Base-by-base conservation (phyloP, 116 monocot genomes). In the Cymodocea nodosa region DNA sequence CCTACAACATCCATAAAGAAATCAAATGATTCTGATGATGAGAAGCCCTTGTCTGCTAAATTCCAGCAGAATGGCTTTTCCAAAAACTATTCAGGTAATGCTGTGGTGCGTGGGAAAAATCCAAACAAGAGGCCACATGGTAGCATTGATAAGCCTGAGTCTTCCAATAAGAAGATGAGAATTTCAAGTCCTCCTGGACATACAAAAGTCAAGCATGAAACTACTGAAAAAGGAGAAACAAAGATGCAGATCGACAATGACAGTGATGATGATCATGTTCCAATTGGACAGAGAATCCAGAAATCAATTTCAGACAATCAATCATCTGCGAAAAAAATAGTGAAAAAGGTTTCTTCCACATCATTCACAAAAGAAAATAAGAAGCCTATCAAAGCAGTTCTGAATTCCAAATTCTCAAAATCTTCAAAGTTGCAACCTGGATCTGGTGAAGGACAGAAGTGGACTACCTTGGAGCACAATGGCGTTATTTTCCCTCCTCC, bases 401-500 rank as follows among this genome's bases (percentile, higher is more conserved):
- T 82, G 53, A 71, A 81, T 69, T 76, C 83, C 14, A 86, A 83
- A 62, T 78, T 65, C 63, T 82, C 82, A 16, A 92, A 85, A 62
- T 81, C 89, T 52, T 67, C 71, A 55, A 86, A 77, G 68, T 67
- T 82, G n/a, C 89, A 86, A 55, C 99, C 99, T 84, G 99, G 99
- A 52, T 92, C 92, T 64, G 99, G 92, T 74, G 99, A 84, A 30
- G 99, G 99, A 4, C 70, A 81, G 74, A 99, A 99, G 62, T 99
- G 99, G 99, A 89, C 83, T 37, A 99, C 92, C 17, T 70, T 99
- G 73, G 85, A 73, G 71, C 99, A 99, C 75, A 84, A 65, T 89
- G 99, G 99, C 73, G 92, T 99, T 70, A 99, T 99, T 70, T 99
- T 99, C 30, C 99, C 99, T 50, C 99, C 99, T 50, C 78, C 83